Percentiles rank a stretch among this genome's conserved stretches.
Conservation (phyloP, 305 asterid genomes). For the Plantago rigida region DNA sequence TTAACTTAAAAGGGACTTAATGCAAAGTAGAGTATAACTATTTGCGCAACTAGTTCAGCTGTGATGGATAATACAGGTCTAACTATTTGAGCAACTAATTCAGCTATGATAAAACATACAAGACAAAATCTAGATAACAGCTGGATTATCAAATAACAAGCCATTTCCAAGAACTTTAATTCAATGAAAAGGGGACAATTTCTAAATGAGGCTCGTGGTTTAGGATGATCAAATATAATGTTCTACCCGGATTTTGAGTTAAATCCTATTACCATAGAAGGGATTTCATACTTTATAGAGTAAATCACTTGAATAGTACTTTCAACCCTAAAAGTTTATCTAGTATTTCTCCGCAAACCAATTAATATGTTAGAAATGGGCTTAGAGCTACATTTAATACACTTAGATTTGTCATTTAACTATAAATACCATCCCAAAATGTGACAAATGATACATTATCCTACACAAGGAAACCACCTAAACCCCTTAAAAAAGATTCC, state of each 20-base stretch:
- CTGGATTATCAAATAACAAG: background rate
- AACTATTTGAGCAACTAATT: background rate
- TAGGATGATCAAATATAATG: background rate
- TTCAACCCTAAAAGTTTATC: background rate
- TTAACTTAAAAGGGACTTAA: too few relatives aligned
- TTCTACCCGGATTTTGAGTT: background rate
- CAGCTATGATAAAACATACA: background rate
- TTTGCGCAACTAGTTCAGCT: background rate
- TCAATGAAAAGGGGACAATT: background rate
- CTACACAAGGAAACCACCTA: background rate
- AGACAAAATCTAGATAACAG: background rate
- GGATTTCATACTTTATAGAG: too few relatives aligned
- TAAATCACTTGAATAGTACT: background rate
- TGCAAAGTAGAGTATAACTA: background rate
- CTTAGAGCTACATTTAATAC: background rate
- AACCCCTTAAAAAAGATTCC: background rate
- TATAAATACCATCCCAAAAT: background rate
- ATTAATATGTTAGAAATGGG: background rate
- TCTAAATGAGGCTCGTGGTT: background rate
- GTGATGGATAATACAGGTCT: background rate
- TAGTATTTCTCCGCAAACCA: background rate
- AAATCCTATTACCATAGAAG: background rate
- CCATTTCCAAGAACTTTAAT: background rate
- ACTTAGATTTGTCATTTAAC: background rate
- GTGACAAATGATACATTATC: background rate